phyloP scores from a whole-genome alignment of 2,329 filamentous ascomycete genomes.

The Fusarium drepaniforme region DNA sequence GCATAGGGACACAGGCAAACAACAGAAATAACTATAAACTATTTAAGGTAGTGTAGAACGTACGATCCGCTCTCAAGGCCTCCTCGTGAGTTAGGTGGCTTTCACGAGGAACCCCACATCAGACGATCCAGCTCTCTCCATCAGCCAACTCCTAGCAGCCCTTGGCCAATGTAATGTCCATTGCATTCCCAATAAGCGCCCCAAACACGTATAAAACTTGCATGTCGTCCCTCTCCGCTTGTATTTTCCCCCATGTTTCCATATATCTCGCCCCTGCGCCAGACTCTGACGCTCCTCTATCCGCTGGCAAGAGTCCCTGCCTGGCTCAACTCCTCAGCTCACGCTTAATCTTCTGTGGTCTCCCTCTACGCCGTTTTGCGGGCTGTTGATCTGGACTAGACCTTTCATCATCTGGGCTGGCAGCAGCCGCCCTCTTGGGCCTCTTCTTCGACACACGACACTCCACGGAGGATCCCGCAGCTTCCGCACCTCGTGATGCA shows the following conservation, averaged over 20 bases:
- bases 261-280: slow-evolving; percentile 11
- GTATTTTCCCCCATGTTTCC: slow-evolving; percentile 18
- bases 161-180: slow-evolving; percentile 25
- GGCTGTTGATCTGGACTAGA: background rate
- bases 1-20: slow-evolving; percentile 3
- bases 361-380: slow-evolving; percentile 12
- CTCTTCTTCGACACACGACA: slow-evolving; percentile 7
- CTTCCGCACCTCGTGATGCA: slow-evolving; percentile 8
- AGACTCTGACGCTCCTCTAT: slow-evolving; percentile 4
- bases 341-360: slow-evolving; percentile 7
- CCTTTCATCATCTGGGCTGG: background rate
- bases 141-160: slow-evolving; percentile 27
- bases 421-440: background rate
- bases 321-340: background rate
- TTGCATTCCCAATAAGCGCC: slow-evolving; percentile 34
- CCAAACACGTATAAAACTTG: slow-evolving; percentile 24
- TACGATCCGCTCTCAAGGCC: slow-evolving; percentile 15
- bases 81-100: slow-evolving; percentile 7
- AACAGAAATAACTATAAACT: slow-evolving; percentile 16
- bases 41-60: slow-evolving; percentile 20
- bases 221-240: slow-evolving; percentile 17
- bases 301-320: background rate
- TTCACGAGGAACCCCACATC: slow-evolving; percentile 11
- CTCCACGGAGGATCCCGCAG: slow-evolving; percentile 5
- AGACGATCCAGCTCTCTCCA: slow-evolving; percentile 22